A percentile compares a stretch with the other conserved stretches of the same genome.
These are phyloP conservation scores for Zanthoxylum bungeanum DNA, from an alignment of 345 rosid species.

Conservation along the genomic window DNA sequence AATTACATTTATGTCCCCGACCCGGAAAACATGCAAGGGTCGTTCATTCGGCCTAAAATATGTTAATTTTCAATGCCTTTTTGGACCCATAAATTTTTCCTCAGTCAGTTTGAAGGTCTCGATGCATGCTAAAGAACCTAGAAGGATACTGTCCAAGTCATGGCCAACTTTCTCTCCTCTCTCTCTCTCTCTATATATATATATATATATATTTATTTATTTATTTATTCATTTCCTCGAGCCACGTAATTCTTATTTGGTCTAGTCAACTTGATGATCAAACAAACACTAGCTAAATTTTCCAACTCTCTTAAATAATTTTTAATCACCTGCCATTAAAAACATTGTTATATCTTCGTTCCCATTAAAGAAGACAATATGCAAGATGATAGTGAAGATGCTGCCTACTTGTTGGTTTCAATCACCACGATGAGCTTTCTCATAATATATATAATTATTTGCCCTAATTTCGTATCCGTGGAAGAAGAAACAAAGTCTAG, in stretches of 20 bases:
- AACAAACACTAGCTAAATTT: constrained; percentile 21
- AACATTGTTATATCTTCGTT: constrained; percentile 20
- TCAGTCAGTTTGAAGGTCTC: constrained; percentile 48
- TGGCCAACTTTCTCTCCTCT: constrained; percentile 6
- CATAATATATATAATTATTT: neutral
- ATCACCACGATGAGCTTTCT: neutral
- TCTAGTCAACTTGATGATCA: constrained; percentile 32
- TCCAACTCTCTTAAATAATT: constrained; percentile 29
- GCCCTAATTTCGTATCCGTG: constrained; percentile 17
- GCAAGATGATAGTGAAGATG: constrained; percentile 34
- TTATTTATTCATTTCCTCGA: constrained; percentile 68
- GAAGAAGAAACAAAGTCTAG: constrained; percentile 32
- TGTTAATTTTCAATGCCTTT: constrained; percentile 2
- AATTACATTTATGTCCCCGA: no score
- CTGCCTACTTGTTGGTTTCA: constrained; percentile 31
- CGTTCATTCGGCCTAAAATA: neutral
- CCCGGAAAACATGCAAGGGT: constrained; percentile 27
- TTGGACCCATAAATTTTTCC: neutral
- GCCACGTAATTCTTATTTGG: constrained; percentile 46
- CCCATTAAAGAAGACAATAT: constrained; percentile 31
- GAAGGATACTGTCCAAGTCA: constrained; percentile 16
- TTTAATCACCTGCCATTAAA: constrained; percentile 23
- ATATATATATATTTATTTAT: no score
- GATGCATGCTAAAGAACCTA: constrained; percentile 28
- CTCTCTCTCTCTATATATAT: no score